phyloP scores from a whole-genome alignment of 2,329 filamentous ascomycete genomes.

The Penicillium expansum region DNA sequence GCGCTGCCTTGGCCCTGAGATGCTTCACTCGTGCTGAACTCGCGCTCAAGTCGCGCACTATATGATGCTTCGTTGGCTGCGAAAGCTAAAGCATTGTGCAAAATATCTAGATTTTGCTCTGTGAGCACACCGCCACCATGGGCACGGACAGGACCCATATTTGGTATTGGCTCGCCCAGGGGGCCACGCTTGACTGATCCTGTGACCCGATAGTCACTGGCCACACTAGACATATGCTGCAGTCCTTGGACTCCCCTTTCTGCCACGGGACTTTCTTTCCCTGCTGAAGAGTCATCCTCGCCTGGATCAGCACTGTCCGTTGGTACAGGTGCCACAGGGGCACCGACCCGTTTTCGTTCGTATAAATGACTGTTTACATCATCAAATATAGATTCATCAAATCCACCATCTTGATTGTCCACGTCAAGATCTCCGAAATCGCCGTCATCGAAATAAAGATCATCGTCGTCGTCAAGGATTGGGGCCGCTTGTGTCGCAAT shows the following conservation, averaged over 20 bases:
- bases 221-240: slow-evolving; percentile 37
- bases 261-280: slow-evolving; percentile 13
- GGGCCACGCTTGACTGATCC: slow-evolving; percentile 23
- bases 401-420: slow-evolving; percentile 33
- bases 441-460: slow-evolving; percentile 50
- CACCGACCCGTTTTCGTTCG: slow-evolving; percentile 33
- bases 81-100: slow-evolving; percentile 80
- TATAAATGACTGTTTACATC: slow-evolving; percentile 47
- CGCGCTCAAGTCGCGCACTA: slow-evolving; percentile 70
- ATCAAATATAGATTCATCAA: slow-evolving; percentile 51
- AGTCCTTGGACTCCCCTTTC: slow-evolving; percentile 21
- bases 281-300: slow-evolving; percentile 10
- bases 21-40: slow-evolving; percentile 49
- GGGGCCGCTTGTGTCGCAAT: slow-evolving; percentile 5
- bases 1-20: slow-evolving; percentile 37
- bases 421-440: slow-evolving; percentile 43
- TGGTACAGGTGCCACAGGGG: slow-evolving; percentile 11
- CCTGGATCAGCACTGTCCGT: slow-evolving; percentile 2
- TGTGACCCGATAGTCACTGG: slow-evolving; percentile 32
- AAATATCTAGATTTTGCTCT: slow-evolving; percentile 63
- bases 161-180: slow-evolving; percentile 27
- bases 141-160: slow-evolving; percentile 36
- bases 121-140: slow-evolving; percentile 44
- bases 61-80: slow-evolving; percentile 74
- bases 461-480: slow-evolving; percentile 34